A percentile compares a stretch with the other conserved stretches of the same genome.
Evolutionary conservation across 805 yeast species (phyloP).

Genomic region (Blastobotrys attinorum): DNA sequence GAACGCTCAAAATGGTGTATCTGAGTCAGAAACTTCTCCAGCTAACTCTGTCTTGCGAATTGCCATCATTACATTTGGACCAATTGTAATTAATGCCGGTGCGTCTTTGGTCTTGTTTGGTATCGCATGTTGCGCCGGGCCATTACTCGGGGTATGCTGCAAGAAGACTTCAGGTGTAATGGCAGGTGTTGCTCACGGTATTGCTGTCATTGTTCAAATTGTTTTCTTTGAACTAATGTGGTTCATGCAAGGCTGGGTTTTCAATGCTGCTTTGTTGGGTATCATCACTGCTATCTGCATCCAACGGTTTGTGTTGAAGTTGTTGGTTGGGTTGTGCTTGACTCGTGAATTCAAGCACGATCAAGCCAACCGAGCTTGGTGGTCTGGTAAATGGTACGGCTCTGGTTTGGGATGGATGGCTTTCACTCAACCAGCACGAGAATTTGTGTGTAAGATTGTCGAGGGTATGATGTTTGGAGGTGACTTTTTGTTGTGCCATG

Average conservation of each 20-base stretch:
- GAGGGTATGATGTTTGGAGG: slow-evolving; percentile 95
- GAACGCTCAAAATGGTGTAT: slow-evolving; percentile 82
- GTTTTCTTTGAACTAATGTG: slow-evolving; percentile 91
- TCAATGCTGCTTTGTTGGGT: slow-evolving; percentile 82
- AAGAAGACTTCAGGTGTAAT: slow-evolving; percentile 92
- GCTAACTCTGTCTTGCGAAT: slow-evolving; percentile 59
- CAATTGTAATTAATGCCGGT: slow-evolving; percentile 87
- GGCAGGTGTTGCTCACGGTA: slow-evolving; percentile 95
- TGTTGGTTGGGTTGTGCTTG: slow-evolving; percentile 66
- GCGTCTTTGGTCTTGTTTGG: slow-evolving; percentile 67
- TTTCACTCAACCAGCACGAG: slow-evolving; percentile 92
- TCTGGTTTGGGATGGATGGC: slow-evolving; percentile 90
- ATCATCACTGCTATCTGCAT: slow-evolving; percentile 73
- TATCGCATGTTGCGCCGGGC: slow-evolving; percentile 96
- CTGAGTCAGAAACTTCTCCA: slow-evolving; percentile 27
- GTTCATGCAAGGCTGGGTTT: slow-evolving; percentile 91
- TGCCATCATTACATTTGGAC: slow-evolving; percentile 61
- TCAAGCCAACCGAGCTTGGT: slow-evolving; percentile 94
- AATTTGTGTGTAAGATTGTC: slow-evolving; percentile 85
- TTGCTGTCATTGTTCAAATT: slow-evolving; percentile 82
- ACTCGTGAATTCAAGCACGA: slow-evolving; percentile 97
- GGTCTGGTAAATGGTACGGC: slow-evolving; percentile 99
- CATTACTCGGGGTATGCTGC: slow-evolving; percentile 88
- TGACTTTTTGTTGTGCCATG: slow-evolving; percentile 90
- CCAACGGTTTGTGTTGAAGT: slow-evolving; percentile 82